Base-by-base conservation (phyloP, 2,329 filamentous ascomycete genomes). In the Alternaria brassicae region DNA sequence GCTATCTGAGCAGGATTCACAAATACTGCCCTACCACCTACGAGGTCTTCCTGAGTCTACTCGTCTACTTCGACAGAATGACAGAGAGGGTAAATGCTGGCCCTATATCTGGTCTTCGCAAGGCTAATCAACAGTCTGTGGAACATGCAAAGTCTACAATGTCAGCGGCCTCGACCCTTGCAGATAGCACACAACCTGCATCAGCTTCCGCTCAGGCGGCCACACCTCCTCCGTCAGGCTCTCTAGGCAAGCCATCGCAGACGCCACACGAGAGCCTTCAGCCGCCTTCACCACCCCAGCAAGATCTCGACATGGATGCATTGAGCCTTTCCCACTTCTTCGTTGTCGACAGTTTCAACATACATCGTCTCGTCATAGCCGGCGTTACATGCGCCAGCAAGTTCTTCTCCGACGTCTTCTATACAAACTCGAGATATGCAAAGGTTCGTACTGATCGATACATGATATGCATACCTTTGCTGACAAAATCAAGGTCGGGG, bases 1-100 rank as follows among this genome's bases (percentile, higher is more conserved):
- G 93, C 83, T 99, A 99, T 72, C 82, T 99, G 53, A 94, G 90
- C 71, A 89, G 95, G 60, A 98, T 99, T 75, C 94, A 99, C 81
- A 97, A 97, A 81, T 99, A 99, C 80, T 99, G 95, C 73, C 95
- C 95, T 0, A 98, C 95, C 6, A 98, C 95, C 0, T 99, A 97
- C 76, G 95, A 99, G 79, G 95, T 99, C 0, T 99, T 99, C 74
- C 81, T 99, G 60, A 97, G 93, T 75, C 80, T 99, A 71, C 81
- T 99, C 55, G 93, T 99, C 30, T 99, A 98, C 79, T 99, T 99
- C 79, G 95, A 99, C 77, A 91, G 95, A 62, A 99, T 99, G 95
- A 97, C 94, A 41, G 95, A 98, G 77, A 87, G 92, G 58, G 93
- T 98, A 59, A 98, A 98, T 75, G 89, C 90, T 42, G 85, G 89